Conservation (phyloP, 768 basidiomycete species). For the Grammothele lineata region DNA sequence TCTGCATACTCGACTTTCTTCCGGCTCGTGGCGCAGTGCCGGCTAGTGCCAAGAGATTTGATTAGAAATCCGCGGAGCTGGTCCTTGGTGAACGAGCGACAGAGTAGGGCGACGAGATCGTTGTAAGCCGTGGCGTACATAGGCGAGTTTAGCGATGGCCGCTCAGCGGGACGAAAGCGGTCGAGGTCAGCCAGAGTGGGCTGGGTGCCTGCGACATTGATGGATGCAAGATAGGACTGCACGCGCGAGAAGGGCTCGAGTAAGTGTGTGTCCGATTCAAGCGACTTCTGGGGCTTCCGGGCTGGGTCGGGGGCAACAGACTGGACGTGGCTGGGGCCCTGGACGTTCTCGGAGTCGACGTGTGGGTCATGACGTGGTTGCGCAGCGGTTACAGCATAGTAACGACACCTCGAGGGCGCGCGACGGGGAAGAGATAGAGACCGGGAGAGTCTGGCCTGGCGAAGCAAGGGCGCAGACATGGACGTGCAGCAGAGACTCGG, state of each 20-base stretch:
- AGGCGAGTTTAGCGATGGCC: slow-evolving; percentile 36
- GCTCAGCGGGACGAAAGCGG: slow-evolving; percentile 41
- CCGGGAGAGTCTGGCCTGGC: slow-evolving; percentile 8
- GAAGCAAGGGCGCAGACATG: slow-evolving; percentile 13
- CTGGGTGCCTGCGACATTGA: slow-evolving; percentile 40
- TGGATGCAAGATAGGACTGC: slow-evolving; percentile 52
- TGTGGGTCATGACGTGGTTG: slow-evolving; percentile 3
- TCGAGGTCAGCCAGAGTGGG: slow-evolving; percentile 63
- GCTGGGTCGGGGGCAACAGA: too few species aligned
- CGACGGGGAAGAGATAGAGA: slow-evolving; percentile 8
- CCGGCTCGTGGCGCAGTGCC: slow-evolving; percentile 8
- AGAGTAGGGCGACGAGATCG: slow-evolving; percentile 46
- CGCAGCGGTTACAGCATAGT: slow-evolving; percentile 2
- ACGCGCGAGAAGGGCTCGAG: slow-evolving; percentile 24
- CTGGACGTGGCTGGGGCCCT: too few species aligned
- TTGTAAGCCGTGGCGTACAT: slow-evolving; percentile 53
- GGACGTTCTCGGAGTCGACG: too few species aligned
- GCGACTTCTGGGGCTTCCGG: too few species aligned
- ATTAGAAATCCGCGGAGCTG: slow-evolving; percentile 56
- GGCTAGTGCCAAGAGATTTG: slow-evolving; percentile 39
- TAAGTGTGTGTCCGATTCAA: too few species aligned
- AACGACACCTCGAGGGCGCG: slow-evolving; percentile 2
- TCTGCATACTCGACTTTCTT: slow-evolving; percentile 25
- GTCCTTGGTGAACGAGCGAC: slow-evolving; percentile 56
- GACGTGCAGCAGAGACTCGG: slow-evolving; percentile 3